Conservation (phyloP, 768 basidiomycete species). For the Tulasnella sp. region DNA sequence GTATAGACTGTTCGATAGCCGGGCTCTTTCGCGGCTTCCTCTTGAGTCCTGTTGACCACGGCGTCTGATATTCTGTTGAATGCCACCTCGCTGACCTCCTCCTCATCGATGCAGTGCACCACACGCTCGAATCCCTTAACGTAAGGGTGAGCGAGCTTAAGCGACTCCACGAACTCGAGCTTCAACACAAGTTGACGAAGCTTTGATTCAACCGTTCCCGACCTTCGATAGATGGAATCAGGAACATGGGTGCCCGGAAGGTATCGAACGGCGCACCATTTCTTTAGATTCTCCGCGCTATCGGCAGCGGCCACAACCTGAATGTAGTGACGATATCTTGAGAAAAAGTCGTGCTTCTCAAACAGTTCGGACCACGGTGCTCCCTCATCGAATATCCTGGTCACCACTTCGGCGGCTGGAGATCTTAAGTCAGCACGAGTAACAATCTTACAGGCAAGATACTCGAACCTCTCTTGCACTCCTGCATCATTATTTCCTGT, state of each 20-base stretch:
- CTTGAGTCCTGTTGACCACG: constrained; percentile 62
- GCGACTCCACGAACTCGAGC: constrained; percentile 88
- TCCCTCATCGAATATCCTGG: constrained; percentile 77
- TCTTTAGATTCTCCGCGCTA: constrained; percentile 74
- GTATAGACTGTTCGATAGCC: constrained; percentile 76
- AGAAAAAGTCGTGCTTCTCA: constrained; percentile 91
- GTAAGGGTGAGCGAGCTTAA: constrained; percentile 90
- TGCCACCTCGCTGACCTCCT: constrained; percentile 80
- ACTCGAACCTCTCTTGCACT: constrained; percentile 79
- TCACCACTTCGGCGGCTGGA: constrained; percentile 84
- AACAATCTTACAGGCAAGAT: neutral
- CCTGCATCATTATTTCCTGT: constrained; percentile 91
- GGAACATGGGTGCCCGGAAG: neutral
- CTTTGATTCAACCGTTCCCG: constrained; percentile 98
- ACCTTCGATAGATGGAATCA: constrained; percentile 37
- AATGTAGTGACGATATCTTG: constrained; percentile 91
- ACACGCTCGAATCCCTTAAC: constrained; percentile 88
- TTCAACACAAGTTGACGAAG: constrained; percentile 96
- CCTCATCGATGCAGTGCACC: constrained; percentile 72
- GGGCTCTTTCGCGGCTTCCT: constrained; percentile 69
- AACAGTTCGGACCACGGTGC: constrained; percentile 93
- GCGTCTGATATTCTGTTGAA: constrained; percentile 77
- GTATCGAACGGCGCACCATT: constrained; percentile 58
- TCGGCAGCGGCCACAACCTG: constrained; percentile 92
- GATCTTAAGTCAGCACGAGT: neutral